phyloP scores from a whole-genome alignment of 2,329 filamentous ascomycete species.

The Ophiostoma triangulosporum region DNA sequence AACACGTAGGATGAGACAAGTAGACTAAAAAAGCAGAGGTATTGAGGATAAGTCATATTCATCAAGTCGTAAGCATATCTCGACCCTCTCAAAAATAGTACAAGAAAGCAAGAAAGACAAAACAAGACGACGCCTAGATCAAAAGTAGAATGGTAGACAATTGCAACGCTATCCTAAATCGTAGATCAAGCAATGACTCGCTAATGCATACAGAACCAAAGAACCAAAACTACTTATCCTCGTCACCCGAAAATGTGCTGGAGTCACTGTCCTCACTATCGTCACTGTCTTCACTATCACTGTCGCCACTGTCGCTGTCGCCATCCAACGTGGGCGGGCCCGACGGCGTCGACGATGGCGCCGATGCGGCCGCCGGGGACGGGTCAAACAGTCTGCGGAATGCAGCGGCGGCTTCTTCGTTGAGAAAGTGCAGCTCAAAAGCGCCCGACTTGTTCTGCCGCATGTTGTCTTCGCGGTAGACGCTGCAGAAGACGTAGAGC shows the following conservation, averaged over 20 bases:
- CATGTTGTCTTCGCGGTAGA: constrained; percentile 39
- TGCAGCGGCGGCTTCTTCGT: constrained; percentile 25
- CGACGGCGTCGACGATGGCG: neutral
- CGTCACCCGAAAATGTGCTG: neutral
- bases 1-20: too few species aligned
- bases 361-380: neutral
- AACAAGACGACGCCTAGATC: neutral
- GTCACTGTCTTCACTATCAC: neutral
- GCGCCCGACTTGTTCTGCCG: constrained; percentile 32
- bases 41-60: too few species aligned
- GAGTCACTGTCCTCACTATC: neutral
- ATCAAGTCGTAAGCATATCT: too few species aligned
- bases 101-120: neutral
- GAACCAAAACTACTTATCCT: neutral
- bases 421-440: constrained; percentile 38
- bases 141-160: neutral
- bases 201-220: neutral
- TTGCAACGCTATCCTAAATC: neutral
- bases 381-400: constrained; percentile 30
- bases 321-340: neutral
- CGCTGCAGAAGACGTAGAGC: constrained; percentile 45
- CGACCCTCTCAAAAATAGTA: neutral
- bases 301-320: neutral
- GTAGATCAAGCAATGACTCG: neutral
- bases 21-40: too few species aligned